Conservation (phyloP, 345 rosid genomes). For the Hibiscus mutabilis region DNA sequence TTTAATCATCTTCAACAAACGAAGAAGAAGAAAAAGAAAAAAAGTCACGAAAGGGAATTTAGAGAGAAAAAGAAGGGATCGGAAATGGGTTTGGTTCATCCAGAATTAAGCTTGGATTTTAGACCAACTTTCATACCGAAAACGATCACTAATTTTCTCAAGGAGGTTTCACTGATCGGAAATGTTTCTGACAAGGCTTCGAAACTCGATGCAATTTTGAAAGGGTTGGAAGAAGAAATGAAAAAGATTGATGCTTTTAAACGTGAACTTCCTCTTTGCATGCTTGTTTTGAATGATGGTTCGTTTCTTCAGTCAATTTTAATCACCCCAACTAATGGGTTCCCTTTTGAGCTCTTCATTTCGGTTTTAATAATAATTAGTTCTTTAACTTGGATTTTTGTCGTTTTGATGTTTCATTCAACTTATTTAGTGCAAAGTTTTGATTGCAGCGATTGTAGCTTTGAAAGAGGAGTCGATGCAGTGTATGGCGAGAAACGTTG, state of each 20-base stretch:
- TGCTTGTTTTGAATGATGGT: slow-evolving; percentile 79
- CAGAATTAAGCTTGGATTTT: slow-evolving; percentile 69
- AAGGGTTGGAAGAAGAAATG: slow-evolving; percentile 65
- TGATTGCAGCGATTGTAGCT: slow-evolving; percentile 52
- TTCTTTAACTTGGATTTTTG: neutral
- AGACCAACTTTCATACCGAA: slow-evolving; percentile 39
- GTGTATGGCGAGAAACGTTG: slow-evolving; percentile 27
- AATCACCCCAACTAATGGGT: too few relatives aligned
- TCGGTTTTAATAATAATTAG: too few relatives aligned
- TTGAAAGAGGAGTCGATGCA: slow-evolving; percentile 47
- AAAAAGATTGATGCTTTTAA: slow-evolving; percentile 67
- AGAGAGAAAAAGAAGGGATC: neutral
- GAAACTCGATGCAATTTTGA: slow-evolving; percentile 43
- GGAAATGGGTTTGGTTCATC: slow-evolving; percentile 51
- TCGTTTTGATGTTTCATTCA: slow-evolving; percentile 5
- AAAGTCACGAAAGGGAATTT: neutral
- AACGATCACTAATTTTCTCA: slow-evolving; percentile 47
- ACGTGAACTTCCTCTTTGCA: slow-evolving; percentile 81
- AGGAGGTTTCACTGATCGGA: slow-evolving; percentile 41
- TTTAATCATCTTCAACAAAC: neutral
- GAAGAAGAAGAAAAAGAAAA: neutral
- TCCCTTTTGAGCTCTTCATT: too few relatives aligned
- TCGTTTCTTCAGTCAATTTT: slow-evolving; percentile 16
- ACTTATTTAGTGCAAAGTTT: neutral
- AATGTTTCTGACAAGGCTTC: slow-evolving; percentile 35